Evolutionary conservation across 371 early-diverging fungal species (phyloP), one percentile per base, ranked within the genome.

Genomic region (Basidiobolus meristosporus): DNA sequence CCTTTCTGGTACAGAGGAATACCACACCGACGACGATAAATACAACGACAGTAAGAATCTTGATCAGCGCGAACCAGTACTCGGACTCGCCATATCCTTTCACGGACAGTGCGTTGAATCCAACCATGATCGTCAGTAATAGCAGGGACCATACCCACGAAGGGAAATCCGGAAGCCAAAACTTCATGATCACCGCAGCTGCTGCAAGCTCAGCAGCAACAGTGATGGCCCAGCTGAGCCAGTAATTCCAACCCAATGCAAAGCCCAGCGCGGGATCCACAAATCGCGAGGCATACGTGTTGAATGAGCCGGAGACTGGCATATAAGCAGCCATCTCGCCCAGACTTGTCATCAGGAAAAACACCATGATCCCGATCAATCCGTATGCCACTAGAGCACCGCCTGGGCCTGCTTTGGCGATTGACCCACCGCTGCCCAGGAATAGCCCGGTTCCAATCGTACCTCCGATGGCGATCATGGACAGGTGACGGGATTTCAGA

Each of bases 281-380:
- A 45, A 85, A 88, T 17, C 86, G 66, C 22, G 72, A 65, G 2
- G 80, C 86, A 54, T 80, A 83, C 22, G 73, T 72, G 46, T 81
- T 82, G 65, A 90, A 84, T 19, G 82, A 73, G 15, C 87, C 90
- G 1, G 85, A 65, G 1, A 83, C 73, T 11, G 90, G 87, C 17
- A 86, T 59, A 42, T 68, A 70, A 0, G 89, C 76, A n/a, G 84
- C 68, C 82, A 90, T 82, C 55, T 87, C 89, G 39, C 85, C 88
- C 30, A 90, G 59, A 34, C 73, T 75, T 29, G 77, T 74, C 63
- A 80, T 71, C 46, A 84, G 73, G 45, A 77, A 80, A 49, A 69
- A 87, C 2, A 90, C 82, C 77, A 85, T 74, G 4, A 72, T 45
- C 21, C 84, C 84, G 26, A 80, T 73, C n/a, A 75, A 42, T 14